Conservation (phyloP, 345 rosid genomes). For the Streptanthus diversifolius region DNA sequence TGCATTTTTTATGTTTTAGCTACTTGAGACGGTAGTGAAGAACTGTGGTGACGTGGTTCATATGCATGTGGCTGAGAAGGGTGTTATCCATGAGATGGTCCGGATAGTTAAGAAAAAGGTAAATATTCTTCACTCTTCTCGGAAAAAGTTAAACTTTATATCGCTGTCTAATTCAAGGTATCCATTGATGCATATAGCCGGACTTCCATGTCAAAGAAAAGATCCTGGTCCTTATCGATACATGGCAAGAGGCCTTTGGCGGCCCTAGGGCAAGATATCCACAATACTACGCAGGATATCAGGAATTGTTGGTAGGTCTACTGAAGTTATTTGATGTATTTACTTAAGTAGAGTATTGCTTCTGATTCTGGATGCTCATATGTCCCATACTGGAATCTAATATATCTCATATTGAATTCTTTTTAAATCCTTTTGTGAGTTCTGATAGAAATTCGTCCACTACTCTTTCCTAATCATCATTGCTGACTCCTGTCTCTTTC, state of each 20-base stretch:
- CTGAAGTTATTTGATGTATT: not conserved
- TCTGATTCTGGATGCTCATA: conserved; percentile 5
- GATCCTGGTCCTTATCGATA: conserved; percentile 79
- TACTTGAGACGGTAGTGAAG: conserved; percentile 94
- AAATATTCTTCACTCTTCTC: conserved; percentile 26
- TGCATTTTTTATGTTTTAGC: conserved; percentile 43
- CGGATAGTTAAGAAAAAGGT: conserved; percentile 91
- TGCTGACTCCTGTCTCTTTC: conserved; percentile 36
- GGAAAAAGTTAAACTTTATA: conserved; percentile 5
- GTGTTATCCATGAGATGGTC: conserved; percentile 95
- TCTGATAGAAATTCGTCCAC: not conserved
- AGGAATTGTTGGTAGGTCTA: conserved; percentile 86
- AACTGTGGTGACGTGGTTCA: conserved; percentile 98
- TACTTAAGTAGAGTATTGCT: conserved; percentile 3
- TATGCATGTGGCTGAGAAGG: conserved; percentile 99
- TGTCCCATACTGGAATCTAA: not conserved
- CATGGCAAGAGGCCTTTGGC: conserved; percentile 99
- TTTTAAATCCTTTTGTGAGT: not conserved
- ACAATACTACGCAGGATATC: conserved; percentile 94
- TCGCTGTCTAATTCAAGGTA: conserved; percentile 32
- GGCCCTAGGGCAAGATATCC: conserved; percentile 98
- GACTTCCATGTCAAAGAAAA: conserved; percentile 92
- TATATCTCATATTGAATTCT: not conserved
- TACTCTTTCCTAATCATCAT: conserved; percentile 5
- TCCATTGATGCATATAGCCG: conserved; percentile 51